phyloP scores from a whole-genome alignment of 768 basidiomycete species.

The Coprinopsis sp. region DNA sequence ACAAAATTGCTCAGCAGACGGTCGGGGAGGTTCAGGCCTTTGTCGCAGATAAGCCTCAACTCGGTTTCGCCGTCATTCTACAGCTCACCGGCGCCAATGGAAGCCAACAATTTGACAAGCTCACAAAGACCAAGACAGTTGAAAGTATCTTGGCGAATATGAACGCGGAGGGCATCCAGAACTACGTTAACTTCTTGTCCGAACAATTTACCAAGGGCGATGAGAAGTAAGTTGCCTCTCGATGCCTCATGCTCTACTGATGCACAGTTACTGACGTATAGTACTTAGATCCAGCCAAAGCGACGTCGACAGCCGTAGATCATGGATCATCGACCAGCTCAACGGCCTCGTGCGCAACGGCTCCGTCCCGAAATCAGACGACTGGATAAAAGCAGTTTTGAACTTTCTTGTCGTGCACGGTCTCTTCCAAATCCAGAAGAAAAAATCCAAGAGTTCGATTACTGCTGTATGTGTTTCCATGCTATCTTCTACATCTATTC shows the following conservation, averaged over 20 bases:
- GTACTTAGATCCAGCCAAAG: conserved; percentile 40
- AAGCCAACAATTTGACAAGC: conserved; percentile 82
- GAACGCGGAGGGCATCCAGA: conserved; percentile 67
- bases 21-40: conserved; percentile 73
- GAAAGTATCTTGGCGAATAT: conserved; percentile 77
- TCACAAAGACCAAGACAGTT: conserved; percentile 90
- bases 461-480: conserved; percentile 44
- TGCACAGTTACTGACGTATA: conserved; percentile 6
- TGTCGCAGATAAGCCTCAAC: conserved; percentile 68
- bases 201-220: conserved; percentile 51
- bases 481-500: background rate
- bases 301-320: conserved; percentile 50
- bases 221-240: conserved; percentile 38
- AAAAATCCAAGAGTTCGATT: conserved; percentile 59
- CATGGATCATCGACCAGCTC: conserved; percentile 88
- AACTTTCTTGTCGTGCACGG: conserved; percentile 83
- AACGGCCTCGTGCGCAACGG: conserved; percentile 73
- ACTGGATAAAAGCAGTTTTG: conserved; percentile 68
- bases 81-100: conserved; percentile 83
- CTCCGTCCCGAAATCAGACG: conserved; percentile 73
- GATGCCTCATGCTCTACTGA: background rate
- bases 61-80: conserved; percentile 81
- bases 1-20: conserved; percentile 83
- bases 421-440: conserved; percentile 72
- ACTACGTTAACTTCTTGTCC: conserved; percentile 71